Conservation (phyloP, 75 land plant species). For the Sequoia sempervirens region DNA sequence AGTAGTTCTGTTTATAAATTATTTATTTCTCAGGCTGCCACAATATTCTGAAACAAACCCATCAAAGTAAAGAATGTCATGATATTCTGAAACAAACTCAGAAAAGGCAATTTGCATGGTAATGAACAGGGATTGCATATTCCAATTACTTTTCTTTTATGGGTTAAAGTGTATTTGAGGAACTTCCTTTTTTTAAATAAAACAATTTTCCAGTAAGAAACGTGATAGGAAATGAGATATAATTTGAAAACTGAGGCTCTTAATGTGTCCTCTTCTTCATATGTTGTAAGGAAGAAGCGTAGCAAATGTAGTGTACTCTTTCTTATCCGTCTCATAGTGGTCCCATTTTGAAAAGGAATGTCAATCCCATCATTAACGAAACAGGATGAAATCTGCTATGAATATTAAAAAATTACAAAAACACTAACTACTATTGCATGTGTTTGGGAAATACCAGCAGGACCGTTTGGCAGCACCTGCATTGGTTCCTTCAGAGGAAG, state of each 20-base stretch:
- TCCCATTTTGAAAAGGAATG: not conserved
- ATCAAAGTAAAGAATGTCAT: not conserved
- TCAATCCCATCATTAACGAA: not conserved
- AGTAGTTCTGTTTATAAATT: not conserved
- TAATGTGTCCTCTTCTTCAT: not conserved
- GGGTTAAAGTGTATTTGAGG: not conserved
- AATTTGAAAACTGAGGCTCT: not conserved
- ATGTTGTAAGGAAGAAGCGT: not conserved
- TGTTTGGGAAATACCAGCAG: conserved; percentile 5
- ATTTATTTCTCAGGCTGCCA: not conserved
- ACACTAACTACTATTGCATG: not conserved
- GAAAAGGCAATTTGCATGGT: not conserved
- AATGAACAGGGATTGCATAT: not conserved
- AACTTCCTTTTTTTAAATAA: not conserved
- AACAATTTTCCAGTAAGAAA: not conserved
- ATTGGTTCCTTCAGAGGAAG: conserved; percentile 65
- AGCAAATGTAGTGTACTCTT: not conserved
- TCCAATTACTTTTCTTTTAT: not conserved
- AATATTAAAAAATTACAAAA: not conserved
- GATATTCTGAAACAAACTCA: not conserved
- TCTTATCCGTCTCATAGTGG: not conserved
- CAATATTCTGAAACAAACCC: not conserved
- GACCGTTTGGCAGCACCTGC: conserved; percentile 29
- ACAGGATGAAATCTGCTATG: not conserved
- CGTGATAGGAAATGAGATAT: not conserved